Evolutionary conservation across 1,284 basidiomycete genomes (phyloP).

Genomic region (Ceratorhiza oryzae-sativae): DNA sequence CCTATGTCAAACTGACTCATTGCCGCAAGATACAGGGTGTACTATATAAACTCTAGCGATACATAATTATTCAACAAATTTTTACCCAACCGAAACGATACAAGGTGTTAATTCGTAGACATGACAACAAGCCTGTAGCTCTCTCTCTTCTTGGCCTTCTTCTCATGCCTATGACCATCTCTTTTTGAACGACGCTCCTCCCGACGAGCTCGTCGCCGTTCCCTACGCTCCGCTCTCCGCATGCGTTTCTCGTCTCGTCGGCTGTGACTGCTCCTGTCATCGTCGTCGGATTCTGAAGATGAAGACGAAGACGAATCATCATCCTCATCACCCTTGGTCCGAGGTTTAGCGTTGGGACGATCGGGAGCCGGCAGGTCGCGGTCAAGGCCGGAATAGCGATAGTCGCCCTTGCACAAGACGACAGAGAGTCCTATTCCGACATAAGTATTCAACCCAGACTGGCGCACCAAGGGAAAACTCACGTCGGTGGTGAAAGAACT

Average conservation of each 20-base stretch:
- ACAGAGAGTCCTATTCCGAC: background rate
- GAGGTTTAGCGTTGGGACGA: conserved; percentile 4
- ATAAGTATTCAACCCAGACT: background rate
- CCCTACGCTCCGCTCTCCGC: conserved; percentile 1
- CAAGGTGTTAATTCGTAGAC: background rate
- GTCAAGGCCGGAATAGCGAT: background rate
- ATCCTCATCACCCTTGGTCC: background rate
- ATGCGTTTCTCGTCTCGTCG: background rate
- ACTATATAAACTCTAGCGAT: background rate
- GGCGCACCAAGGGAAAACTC: background rate
- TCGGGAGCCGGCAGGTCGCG: conserved; percentile 10
- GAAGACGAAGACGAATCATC: conserved; percentile 8
- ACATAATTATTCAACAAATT: background rate
- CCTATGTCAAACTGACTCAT: too few species aligned
- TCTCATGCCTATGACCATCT: background rate
- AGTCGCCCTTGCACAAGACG: conserved; percentile 11
- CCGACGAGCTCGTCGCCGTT: background rate
- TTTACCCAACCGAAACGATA: background rate
- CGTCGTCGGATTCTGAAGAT: background rate
- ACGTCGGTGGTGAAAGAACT: conserved; percentile 25
- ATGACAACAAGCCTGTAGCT: conserved; percentile 5
- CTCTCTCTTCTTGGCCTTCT: background rate
- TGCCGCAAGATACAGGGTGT: too few species aligned
- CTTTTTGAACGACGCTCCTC: background rate
- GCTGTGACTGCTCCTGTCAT: too few species aligned